Evolutionary conservation across 2,329 filamentous ascomycete genomes (phyloP), one percentile per base, ranked within the genome.

Genomic region (Exophiala aquamarina): DNA sequence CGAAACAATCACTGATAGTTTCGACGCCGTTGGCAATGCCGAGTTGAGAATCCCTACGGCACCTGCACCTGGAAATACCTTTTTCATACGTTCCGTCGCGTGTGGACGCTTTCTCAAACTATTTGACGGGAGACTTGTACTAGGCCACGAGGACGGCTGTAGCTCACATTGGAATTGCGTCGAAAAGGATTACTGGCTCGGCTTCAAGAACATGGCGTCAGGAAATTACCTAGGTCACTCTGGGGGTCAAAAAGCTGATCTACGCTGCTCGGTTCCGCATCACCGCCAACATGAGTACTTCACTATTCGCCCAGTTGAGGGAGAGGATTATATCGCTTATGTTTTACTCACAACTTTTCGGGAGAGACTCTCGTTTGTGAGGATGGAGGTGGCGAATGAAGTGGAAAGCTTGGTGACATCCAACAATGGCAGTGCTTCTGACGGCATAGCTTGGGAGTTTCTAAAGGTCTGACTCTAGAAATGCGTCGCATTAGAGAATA

Each of bases 71-170:
- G 41, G 41, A 36, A 33, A n/a, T 14, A 44, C 41, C 29, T 44
- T 36, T 19, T 4, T 44, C 32, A 44, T 44, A 29, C 41, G 41
- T 32, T 44, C 41, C 13, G 31, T 36, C 32, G 34, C 41, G 10
- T 44, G 41, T 32, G 41, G 41, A 44, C 41, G 41, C 41, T 26
- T 19, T 13, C 29, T 44, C 41, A 36, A 18, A 29, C 41, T 44
- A 11, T 2, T 44, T 36, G 41, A 44, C 17, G 41, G 32, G 13
- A 44, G 23, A 18, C n/a, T 44, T 35, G 41, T 44, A 32, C 32
- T 44, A 20, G 41, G 26, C 41, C 14, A 44, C 2, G 29, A 21
- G 32, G 31, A 44, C 29, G 31, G 7, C 32, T 18, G 41, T 17
- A 18, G 41, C 15, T 44, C 41, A 19, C 41, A 36, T 29, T 44